phyloP scores from a whole-genome alignment of 2,329 filamentous ascomycete species.

The Sporothrix inflata region DNA sequence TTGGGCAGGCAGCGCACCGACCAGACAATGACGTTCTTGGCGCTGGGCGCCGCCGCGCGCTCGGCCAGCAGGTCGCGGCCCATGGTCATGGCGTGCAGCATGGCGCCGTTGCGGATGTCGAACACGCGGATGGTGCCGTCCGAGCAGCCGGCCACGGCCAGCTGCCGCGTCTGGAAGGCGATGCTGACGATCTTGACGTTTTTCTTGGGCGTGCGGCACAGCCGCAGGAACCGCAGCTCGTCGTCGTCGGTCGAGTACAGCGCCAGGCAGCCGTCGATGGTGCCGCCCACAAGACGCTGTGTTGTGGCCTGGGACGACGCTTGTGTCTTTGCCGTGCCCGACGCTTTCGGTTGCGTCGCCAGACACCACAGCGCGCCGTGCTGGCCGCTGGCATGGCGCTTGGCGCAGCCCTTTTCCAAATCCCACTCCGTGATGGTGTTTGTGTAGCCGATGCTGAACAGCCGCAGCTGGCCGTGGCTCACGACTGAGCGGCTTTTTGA shows the following conservation, averaged over 20 bases:
- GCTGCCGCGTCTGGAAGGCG: slow-evolving; percentile 81
- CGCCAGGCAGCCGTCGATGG: slow-evolving; percentile 86
- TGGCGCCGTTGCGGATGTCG: slow-evolving; percentile 76
- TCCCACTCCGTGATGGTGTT: slow-evolving; percentile 95
- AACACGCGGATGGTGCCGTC: slow-evolving; percentile 93
- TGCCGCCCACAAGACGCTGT: slow-evolving; percentile 77
- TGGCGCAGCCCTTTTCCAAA: slow-evolving; percentile 74
- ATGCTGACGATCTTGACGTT: slow-evolving; percentile 89
- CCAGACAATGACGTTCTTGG: slow-evolving; percentile 90
- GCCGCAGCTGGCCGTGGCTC: slow-evolving; percentile 71
- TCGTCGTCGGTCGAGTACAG: slow-evolving; percentile 84
- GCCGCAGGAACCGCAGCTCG: slow-evolving; percentile 77
- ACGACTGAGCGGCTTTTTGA: slow-evolving; percentile 44
- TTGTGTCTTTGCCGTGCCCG: slow-evolving; percentile 33
- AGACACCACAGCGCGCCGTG: slow-evolving; percentile 98
- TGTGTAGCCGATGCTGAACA: slow-evolving; percentile 97
- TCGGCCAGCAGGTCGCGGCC: slow-evolving; percentile 72
- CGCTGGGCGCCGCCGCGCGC: slow-evolving; percentile 48
- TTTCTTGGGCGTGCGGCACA: slow-evolving; percentile 69
- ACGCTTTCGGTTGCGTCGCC: slow-evolving; percentile 73
- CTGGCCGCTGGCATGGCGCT: slow-evolving; percentile 84
- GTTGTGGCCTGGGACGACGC: slow-evolving; percentile 34
- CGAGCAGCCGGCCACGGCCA: slow-evolving; percentile 88
- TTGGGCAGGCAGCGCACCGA: slow-evolving; percentile 84
- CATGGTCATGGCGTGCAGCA: slow-evolving; percentile 81